Base-by-base conservation (phyloP, 2,329 filamentous ascomycete species). In the Ophiostoma quercus region DNA sequence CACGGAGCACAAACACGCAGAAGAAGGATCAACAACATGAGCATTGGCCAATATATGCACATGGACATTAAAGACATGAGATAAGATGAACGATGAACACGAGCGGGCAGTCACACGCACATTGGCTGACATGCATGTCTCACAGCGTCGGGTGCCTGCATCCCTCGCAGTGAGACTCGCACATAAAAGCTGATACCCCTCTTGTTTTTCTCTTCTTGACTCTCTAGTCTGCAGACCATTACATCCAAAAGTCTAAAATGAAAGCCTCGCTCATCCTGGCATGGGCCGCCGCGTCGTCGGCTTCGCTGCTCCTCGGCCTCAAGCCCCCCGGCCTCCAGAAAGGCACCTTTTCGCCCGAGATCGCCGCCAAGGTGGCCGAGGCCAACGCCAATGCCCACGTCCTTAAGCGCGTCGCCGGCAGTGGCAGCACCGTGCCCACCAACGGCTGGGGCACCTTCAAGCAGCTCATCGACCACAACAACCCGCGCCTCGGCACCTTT, bases 401-500 rank as follows among this genome's bases (percentile, higher is more conserved):
- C 51, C 37, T 67, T 12, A 41, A 14, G 34, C 57, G 19, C 22
- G 60, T 12, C 29, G 34, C 9, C 41, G 11, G 3, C 29, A 34
- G 29, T 29, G 14, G 14, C 32, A 9, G 32, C 32, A 8, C 63
- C 3, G 70, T 51, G 3, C 57, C 67, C 5, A 67, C 54, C 7
- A 70, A 37, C 8, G 74, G 73, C 68, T 72, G 69, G 70, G 74
- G 73, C 65, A 71, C 71, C 19, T 82, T 82, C 68, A 75, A 80
- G 71, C 80, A 82, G 77, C 76, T 80, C 43, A 75, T 82, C 69
- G 79, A 81, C 74, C 80, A 82, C 76, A 65, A 74, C 68, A 77
- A 80, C 73, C 79, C 79, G n/a, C 69, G 72, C 14, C 78, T 79
- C 25, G 80, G 80, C 71, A 82, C 80, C 54, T 82, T 82, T 72